phyloP scores from a whole-genome alignment of 805 yeast genomes.

The Pichia scutulata region DNA sequence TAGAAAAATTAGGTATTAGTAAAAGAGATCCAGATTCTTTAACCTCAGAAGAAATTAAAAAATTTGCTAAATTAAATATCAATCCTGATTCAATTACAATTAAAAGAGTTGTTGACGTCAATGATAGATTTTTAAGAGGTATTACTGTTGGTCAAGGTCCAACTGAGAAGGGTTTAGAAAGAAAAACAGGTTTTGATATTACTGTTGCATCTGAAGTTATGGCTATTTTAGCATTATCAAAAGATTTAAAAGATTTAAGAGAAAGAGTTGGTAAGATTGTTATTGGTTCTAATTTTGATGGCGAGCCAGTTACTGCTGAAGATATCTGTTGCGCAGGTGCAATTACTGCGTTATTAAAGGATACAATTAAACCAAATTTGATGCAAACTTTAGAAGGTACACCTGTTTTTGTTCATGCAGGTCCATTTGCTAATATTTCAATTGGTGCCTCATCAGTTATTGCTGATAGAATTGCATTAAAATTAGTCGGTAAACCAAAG shows the following conservation, averaged over 20 bases:
- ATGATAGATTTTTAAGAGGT: constrained; percentile 73
- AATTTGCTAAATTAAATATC: constrained; percentile 63
- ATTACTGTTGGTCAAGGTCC: constrained; percentile 77
- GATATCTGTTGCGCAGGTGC: constrained; percentile 86
- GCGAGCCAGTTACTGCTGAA: constrained; percentile 74
- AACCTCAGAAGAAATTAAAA: constrained; percentile 56
- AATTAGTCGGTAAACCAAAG: constrained; percentile 52
- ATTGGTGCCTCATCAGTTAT: constrained; percentile 80
- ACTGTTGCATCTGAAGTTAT: constrained; percentile 81
- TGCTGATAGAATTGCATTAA: constrained; percentile 77
- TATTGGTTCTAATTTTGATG: constrained; percentile 58
- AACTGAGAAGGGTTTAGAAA: constrained; percentile 66
- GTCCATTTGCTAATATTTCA: constrained; percentile 83
- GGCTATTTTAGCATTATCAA: constrained; percentile 76
- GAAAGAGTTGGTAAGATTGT: constrained; percentile 70
- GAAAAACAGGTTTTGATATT: constrained; percentile 75
- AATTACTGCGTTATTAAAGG: constrained; percentile 70
- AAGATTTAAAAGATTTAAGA: constrained; percentile 64
- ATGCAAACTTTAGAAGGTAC: constrained; percentile 89
- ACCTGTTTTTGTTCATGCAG: constrained; percentile 82
- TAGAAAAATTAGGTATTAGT: constrained; percentile 58
- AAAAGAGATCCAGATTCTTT: constrained; percentile 68
- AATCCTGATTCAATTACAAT: constrained; percentile 75
- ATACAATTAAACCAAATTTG: constrained; percentile 75
- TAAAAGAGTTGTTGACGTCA: constrained; percentile 80